Conservation (phyloP, 108 stramenopile species). For the Skeletonema marinoi region DNA sequence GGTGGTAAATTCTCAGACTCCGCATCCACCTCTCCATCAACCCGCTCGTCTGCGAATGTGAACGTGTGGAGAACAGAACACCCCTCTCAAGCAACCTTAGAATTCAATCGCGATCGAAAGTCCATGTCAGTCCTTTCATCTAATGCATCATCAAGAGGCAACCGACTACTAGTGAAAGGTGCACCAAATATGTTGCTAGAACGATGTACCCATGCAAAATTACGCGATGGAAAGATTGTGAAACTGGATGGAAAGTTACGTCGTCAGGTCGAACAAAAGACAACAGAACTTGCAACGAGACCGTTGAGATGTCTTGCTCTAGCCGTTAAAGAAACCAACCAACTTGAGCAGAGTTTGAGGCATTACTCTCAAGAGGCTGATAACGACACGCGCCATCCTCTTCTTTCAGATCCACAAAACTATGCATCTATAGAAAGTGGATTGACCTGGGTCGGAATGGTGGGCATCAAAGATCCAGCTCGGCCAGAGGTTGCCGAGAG, state of each 20-base stretch:
- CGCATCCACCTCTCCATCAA: slow-evolving; percentile 36
- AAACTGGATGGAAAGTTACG: slow-evolving; percentile 70
- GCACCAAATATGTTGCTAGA: slow-evolving; percentile 93
- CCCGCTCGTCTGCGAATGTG: slow-evolving; percentile 72
- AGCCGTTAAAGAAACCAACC: slow-evolving; percentile 82
- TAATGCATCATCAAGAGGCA: slow-evolving; percentile 33
- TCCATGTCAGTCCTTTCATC: slow-evolving; percentile 73
- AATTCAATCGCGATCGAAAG: slow-evolving; percentile 91
- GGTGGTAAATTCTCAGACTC: slow-evolving; percentile 35
- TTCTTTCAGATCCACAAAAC: slow-evolving; percentile 73
- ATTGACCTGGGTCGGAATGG: slow-evolving; percentile 92
- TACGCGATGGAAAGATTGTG: slow-evolving; percentile 80
- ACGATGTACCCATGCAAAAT: slow-evolving; percentile 90
- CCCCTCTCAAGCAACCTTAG: slow-evolving; percentile 89
- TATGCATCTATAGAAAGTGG: slow-evolving; percentile 91
- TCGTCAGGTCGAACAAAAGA: slow-evolving; percentile 64
- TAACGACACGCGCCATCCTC: slow-evolving; percentile 34
- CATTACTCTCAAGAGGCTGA: slow-evolving; percentile 34
- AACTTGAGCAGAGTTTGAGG: slow-evolving; percentile 60
- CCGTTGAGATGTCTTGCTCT: slow-evolving; percentile 94
- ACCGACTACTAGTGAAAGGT: slow-evolving; percentile 95
- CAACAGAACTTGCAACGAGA: slow-evolving; percentile 81
- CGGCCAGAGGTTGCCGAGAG: slow-evolving; percentile 96
- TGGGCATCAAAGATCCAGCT: slow-evolving; percentile 98
- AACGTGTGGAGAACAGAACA: slow-evolving; percentile 59